Base-by-base conservation (phyloP, 139 green algal species). In the Tetradesmus obliquus region DNA sequence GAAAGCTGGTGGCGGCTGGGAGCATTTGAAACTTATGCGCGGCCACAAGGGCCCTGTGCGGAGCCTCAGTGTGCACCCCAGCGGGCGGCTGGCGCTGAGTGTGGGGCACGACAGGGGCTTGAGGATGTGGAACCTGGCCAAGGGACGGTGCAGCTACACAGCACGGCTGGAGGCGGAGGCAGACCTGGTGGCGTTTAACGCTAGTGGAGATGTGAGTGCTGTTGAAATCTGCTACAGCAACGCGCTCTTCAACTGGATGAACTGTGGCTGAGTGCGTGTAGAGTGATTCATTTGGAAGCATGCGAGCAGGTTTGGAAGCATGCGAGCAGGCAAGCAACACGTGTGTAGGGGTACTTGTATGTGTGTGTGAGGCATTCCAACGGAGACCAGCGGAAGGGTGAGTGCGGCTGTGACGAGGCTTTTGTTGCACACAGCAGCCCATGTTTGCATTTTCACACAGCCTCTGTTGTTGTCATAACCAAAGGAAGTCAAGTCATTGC, bases 101-200 rank as follows among this genome's bases (percentile, higher is more conserved):
- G 93, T 95, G n/a, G 89, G 71, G 17, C 88, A 84, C n/a, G 83
- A 91, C 80, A 19, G 82, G 24, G 83, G 60, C 2, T 92, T 99
- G 92, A 92, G 96, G 17, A 96, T 99, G 95, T 99, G 97, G 97
- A 95, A 98, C 87, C 93, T 99, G 88, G 71, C 94, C n/a, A 94
- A 93, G 74, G 94, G 94, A 1, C 92, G 91, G 58, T 94, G 90
- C 90, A 95, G 92, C 54, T 98, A 97, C 95, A 96, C 93, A 6
- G 92, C 94, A 10, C 90, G 88, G 17, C 86, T 98, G 80, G 95
- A 96, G 22, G 57, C 85, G 0, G 94, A 97, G 90, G 94, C 91
- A 0, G 95, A 97, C 32, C 54, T 12, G 0, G 93, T 97, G 20
- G 53, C 57, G 0, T 97, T 98, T 58, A 60, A 54, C 24, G 89